Percentiles rank a stretch among this genome's conserved stretches.
These are phyloP conservation scores for Colletotrichum zoysiae DNA, from an alignment of 2,329 filamentous ascomycete genomes.

Conservation along the genomic window DNA sequence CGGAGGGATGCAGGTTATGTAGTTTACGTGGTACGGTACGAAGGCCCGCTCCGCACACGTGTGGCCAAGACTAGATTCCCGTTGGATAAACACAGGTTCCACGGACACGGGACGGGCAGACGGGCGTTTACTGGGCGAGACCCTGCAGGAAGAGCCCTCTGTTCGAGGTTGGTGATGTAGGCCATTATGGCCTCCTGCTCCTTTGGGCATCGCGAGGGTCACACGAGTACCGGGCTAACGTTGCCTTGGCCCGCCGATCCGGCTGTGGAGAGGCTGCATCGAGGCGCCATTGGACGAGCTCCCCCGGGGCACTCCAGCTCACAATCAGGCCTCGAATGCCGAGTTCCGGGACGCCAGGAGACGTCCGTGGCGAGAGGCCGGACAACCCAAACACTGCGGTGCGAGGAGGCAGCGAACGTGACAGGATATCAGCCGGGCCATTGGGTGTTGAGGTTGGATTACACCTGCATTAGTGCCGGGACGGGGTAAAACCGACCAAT, in stretches of 20 bases:
- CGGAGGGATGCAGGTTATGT: conserved; percentile 4
- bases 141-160: neutral
- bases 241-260: conserved; percentile 14
- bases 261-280: conserved; percentile 4
- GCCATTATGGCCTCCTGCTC: conserved; percentile 33
- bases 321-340: conserved; percentile 20
- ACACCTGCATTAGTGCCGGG: conserved; percentile 37
- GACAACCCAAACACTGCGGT: neutral
- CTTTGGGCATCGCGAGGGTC: conserved; percentile 36
- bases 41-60: conserved; percentile 5
- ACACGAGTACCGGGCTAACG: conserved; percentile 24
- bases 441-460: conserved; percentile 21
- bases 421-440: conserved; percentile 13
- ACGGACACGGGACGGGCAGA: conserved; percentile 10
- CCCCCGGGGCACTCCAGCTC: neutral
- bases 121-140: neutral
- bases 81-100: conserved; percentile 4
- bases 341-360: conserved; percentile 10
- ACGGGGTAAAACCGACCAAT: neutral
- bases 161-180: conserved; percentile 16
- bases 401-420: neutral
- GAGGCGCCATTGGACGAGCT: conserved; percentile 16
- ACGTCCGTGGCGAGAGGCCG: neutral
- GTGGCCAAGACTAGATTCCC: conserved; percentile 9
- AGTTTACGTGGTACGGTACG: conserved; percentile 3